Evolutionary conservation across 441 rosid genomes (phyloP).

Genomic region (Metrosideros polymorpha): DNA sequence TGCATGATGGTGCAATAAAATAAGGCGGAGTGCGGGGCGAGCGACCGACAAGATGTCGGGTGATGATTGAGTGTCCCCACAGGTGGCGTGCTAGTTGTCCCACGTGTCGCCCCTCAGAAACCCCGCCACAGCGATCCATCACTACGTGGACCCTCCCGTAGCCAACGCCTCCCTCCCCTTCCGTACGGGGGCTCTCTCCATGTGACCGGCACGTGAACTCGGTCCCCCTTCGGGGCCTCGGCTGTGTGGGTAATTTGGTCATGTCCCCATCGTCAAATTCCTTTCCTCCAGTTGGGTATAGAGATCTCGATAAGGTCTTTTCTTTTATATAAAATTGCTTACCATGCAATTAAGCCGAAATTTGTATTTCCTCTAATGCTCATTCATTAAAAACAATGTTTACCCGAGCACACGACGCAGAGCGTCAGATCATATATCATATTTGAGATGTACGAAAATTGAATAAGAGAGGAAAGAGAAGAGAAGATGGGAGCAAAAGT

Average conservation of each 20-base stretch:
- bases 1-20: not conserved
- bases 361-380: not conserved
- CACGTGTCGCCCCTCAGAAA: not conserved
- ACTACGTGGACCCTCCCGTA: not conserved
- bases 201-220: slow-evolving; percentile 64
- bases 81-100: not conserved
- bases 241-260: slow-evolving; percentile 7
- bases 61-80: slow-evolving; percentile 7
- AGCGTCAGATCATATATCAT: not conserved
- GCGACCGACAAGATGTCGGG: slow-evolving; percentile 1
- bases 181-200: slow-evolving; percentile 19
- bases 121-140: not conserved
- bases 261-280: slow-evolving; percentile 2
- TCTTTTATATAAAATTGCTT: not conserved
- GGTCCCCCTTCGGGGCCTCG: slow-evolving; percentile 23
- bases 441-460: not conserved
- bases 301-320: too few species aligned
- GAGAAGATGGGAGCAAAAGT: too few species aligned
- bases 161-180: not conserved
- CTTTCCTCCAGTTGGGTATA: not conserved
- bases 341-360: not conserved
- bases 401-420: not conserved
- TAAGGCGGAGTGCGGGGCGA: not conserved
- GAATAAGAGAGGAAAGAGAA: not conserved
- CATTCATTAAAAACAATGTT: not conserved